Evolutionary conservation across 805 yeast species (phyloP), one percentile per base, ranked within the genome.

Genomic region (Ogataea chonburiensis): DNA sequence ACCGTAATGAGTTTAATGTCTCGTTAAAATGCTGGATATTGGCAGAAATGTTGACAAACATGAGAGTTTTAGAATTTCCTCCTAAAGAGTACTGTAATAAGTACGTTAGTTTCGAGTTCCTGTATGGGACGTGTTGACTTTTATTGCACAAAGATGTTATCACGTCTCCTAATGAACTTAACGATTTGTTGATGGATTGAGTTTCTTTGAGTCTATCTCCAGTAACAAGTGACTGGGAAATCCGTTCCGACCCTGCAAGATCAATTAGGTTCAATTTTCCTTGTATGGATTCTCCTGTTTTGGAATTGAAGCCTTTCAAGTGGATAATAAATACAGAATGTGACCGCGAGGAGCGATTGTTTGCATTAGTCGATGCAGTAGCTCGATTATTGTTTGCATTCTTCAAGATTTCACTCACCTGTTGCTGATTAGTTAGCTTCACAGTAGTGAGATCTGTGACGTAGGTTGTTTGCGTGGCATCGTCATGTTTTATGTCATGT

Each of bases 161-260:
- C 2, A 91, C 98, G 60, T 88, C 96, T 3, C 96, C 96, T 12
- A 91, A 67, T 37, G 89, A 74, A 46, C 96, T 85, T 31, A 91
- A 68, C 6, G 96, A 87, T 57, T 79, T 84, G 61, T 91, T 91
- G 40, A 91, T 91, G 7, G 88, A 76, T 52, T 84, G 91, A 0
- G 98, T 89, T 59, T 91, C 98, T 46, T 75, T 75, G 17, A 91
- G 64, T 31, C 97, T 63, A 9, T 80, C 85, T 0, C 97, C 97
- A 1, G 75, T 72, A 0, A 78, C 94, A 51, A 80, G 84, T 0
- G 96, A 84, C 12, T 75, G 70, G 7, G 79, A 60, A 11, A 89
- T 66, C 39, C 98, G 68, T 63, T 91, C 98, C 0, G 96, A 86
- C 2, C 98, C 98, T 0, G 98, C 98, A 37, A 91, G 67, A 61